Evolutionary conservation across 805 yeast species (phyloP), one percentile per base, ranked within the genome.

Genomic region (Jamesozyma gamospora): DNA sequence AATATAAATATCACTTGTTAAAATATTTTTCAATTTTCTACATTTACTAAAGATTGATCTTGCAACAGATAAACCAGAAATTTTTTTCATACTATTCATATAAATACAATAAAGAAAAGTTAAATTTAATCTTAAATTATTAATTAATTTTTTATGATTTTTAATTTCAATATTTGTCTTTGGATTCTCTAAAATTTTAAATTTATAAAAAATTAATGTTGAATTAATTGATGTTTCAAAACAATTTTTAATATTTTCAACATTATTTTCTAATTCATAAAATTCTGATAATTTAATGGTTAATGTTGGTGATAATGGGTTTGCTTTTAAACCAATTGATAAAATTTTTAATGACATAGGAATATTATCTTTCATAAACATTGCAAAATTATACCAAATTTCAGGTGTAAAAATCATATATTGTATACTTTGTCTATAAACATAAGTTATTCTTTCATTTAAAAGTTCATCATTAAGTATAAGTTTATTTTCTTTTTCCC

Each of bases 401-500:
- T 58, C 61, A 33, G 64, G 55, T 11, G 50, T 37, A 43, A 54
- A 59, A 16, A 57, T 28, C 51, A 58, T 44, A 41, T 49, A 49
- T 39, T 57, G 50, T 8, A 78, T 65, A 1, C 92, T 77, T 56
- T 84, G 83, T 48, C 72, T 72, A 57, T 74, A 85, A n/a, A 80
- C 81, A 54, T 77, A 83, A 28, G 71, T 71, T 12, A 87, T 67
- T 52, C 97, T 71, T 37, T 67, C 66, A 21, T 69, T 65, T 18
- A 78, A 53, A 5, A 60, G 51, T 10, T 69, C 74, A 19, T 72
- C 75, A 6, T 70, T 65, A 17, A 82, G 58, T 18, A 74, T 76
- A 44, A 88, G 58, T 34, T 78, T 80, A 57, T 92, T 88, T 33
- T 66, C 64, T 47, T 70, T 71, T 53, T 92, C 97, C 76, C 92